Percentiles rank a stretch among this genome's conserved stretches.
Evolutionary conservation across 2,329 filamentous ascomycete genomes (phyloP).

Genomic region (Magnaporthales sp.): DNA sequence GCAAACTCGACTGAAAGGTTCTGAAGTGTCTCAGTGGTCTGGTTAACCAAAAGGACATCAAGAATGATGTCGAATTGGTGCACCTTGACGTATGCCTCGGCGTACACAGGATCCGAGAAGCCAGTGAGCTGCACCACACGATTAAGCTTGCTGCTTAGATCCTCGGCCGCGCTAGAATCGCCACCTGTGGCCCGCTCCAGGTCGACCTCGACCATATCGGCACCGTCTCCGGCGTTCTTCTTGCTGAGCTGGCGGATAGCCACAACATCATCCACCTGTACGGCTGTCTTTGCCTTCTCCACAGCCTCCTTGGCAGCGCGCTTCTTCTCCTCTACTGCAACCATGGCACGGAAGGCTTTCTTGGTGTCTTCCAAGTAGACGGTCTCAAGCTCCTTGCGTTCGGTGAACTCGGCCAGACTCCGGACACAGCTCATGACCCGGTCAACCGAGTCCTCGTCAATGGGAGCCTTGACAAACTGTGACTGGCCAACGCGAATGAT

Average conservation of each 20-base stretch:
- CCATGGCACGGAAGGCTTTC: conserved; percentile 94
- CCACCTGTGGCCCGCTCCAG: conserved; percentile 91
- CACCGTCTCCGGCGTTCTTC: conserved; percentile 75
- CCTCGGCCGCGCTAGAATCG: conserved; percentile 67
- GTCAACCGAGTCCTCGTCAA: conserved; percentile 97
- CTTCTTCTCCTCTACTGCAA: conserved; percentile 96
- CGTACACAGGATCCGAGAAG: conserved; percentile 96
- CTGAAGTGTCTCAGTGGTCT: conserved; percentile 91
- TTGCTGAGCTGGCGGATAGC: conserved; percentile 87
- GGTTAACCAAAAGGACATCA: conserved; percentile 93
- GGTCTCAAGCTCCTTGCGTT: conserved; percentile 83
- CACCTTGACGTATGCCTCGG: conserved; percentile 97
- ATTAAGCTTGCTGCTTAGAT: conserved; percentile 87
- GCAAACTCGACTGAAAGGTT: conserved; percentile 97
- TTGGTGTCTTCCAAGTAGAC: conserved; percentile 93
- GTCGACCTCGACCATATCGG: conserved; percentile 81
- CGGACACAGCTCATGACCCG: conserved; percentile 97
- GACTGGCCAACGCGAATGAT: conserved; percentile 97
- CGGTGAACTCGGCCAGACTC: conserved; percentile 79
- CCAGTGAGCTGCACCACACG: conserved; percentile 94
- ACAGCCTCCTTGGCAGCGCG: conserved; percentile 87
- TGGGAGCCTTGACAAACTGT: conserved; percentile 95
- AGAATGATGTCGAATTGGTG: conserved; percentile 98
- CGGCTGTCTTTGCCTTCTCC: conserved; percentile 85
- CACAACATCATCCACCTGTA: conserved; percentile 93